These are phyloP conservation scores for Lyophyllum atratum DNA, from an alignment of 768 basidiomycete species.

Conservation along the genomic window DNA sequence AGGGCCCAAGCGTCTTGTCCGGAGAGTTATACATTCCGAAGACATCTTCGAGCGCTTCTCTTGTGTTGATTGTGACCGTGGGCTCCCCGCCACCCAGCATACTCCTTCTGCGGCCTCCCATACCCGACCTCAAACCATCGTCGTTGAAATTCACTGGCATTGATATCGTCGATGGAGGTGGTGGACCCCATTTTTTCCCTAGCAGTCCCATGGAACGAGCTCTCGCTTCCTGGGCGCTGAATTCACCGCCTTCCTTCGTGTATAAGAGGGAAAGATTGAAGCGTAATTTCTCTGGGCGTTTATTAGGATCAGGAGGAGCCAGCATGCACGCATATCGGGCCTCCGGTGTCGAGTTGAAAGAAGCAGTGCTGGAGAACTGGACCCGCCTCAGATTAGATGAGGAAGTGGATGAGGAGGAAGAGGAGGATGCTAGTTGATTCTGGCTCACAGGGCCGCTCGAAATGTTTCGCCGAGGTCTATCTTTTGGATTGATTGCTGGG, in stretches of 20 bases:
- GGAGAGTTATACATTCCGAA: conserved; percentile 96
- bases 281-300: conserved; percentile 69
- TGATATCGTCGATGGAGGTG: conserved; percentile 41
- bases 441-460: conserved; percentile 27
- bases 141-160: conserved; percentile 62
- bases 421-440: conserved; percentile 29
- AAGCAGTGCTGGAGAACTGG: conserved; percentile 20
- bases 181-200: conserved; percentile 80
- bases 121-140: conserved; percentile 49
- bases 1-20: conserved; percentile 69
- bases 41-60: conserved; percentile 91
- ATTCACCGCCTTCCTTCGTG: conserved; percentile 79
- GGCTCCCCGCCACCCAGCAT: conserved; percentile 58
- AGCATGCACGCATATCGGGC: conserved; percentile 73
- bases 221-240: conserved; percentile 81
- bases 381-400: conserved; percentile 4
- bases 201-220: conserved; percentile 81
- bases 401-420: conserved; percentile 32
- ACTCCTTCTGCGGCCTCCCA: conserved; percentile 42
- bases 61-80: conserved; percentile 95
- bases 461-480: conserved; percentile 25
- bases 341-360: conserved; percentile 42
- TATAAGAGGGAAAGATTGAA: conserved; percentile 72
- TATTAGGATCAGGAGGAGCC: conserved; percentile 65
- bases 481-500: conserved; percentile 3